Conservation (phyloP, 257 asterid species). For the Haberlea rhodopensis region DNA sequence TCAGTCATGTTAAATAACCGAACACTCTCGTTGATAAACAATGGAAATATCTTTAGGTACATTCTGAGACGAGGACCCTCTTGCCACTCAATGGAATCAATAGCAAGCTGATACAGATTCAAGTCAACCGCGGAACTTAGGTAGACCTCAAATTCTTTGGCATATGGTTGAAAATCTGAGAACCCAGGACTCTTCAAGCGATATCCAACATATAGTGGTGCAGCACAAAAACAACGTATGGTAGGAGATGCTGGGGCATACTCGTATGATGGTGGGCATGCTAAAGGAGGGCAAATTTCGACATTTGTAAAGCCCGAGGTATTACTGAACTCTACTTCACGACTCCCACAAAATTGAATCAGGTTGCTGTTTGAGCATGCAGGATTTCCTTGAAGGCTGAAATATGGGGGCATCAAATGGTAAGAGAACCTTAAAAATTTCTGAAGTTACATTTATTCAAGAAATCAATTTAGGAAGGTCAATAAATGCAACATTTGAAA, state of each 20-base stretch:
- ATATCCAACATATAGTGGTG: slow-evolving; percentile 73
- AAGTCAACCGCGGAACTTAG: slow-evolving; percentile 55
- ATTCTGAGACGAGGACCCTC: slow-evolving; percentile 76
- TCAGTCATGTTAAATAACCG: slow-evolving; percentile 57
- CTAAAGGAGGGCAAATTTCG: slow-evolving; percentile 37
- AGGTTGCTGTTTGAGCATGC: slow-evolving; percentile 42
- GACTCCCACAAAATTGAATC: slow-evolving; percentile 50
- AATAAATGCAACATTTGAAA: slow-evolving; percentile 7
- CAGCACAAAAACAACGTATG: slow-evolving; percentile 65
- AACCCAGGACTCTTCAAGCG: slow-evolving; percentile 95
- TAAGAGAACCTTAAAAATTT: background rate
- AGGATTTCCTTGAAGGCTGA: slow-evolving; percentile 90
- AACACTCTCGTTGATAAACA: slow-evolving; percentile 28
- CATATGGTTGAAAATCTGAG: slow-evolving; percentile 62
- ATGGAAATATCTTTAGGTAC: slow-evolving; percentile 76
- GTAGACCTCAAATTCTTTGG: slow-evolving; percentile 45
- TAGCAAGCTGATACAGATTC: slow-evolving; percentile 56
- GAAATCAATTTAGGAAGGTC: slow-evolving; percentile 6
- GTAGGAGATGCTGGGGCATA: slow-evolving; percentile 54
- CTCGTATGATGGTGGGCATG: slow-evolving; percentile 63
- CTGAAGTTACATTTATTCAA: background rate
- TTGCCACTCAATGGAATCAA: slow-evolving; percentile 62
- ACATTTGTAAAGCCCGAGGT: slow-evolving; percentile 27
- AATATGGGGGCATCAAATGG: slow-evolving; percentile 14
- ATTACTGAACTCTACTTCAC: slow-evolving; percentile 36